Evolutionary conservation across 305 asterid species (phyloP), one percentile per base, ranked within the genome.

Genomic region (Solanum hybrid): DNA sequence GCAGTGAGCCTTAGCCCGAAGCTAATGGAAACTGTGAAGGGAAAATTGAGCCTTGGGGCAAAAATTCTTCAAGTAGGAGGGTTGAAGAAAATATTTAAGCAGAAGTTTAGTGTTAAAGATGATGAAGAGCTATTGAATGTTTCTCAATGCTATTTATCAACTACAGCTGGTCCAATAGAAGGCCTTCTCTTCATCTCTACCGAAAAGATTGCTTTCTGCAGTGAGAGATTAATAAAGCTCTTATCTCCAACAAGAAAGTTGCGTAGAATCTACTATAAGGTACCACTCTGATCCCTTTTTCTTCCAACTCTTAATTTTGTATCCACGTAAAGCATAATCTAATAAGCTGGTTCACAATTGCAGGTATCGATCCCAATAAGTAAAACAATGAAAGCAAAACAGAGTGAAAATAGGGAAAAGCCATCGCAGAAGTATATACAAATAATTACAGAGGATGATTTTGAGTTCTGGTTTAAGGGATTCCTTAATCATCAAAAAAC

Each of bases 31-130:
- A 79, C 88, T 2, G 69, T 90, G 78, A 90, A 81, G 77, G 90
- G 86, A 20, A 90, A 90, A 89, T 32, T 90, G 88, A 90, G 90
- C 64, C 86, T 87, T 0, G 90, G 91, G 27, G 91, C 90, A 1
- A 90, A 76, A 71, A 87, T 90, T 51, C 78, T 90, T 79, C 90
- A 80, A 87, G n/a, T n/a, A n/a, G n/a, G n/a, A n/a, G n/a, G n/a
- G 82, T 26, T 87, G 37, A 85, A 75, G 37, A 90, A 73, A 6
- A 31, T 87, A 29, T 90, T 87, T 69, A 79, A 87, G 88, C 36
- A 66, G 69, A 87, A 31, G 27, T 87, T 90, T 56, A 17, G 2
- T 51, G 34, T 71, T 34, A 80, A 2, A 64, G 20, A 88, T 17
- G 90, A 73, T 20, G 88, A 88, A 64, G 38, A 88, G 37, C 36